A percentile compares a stretch with the other conserved stretches of the same genome.
These are phyloP conservation scores for Pythium sp. DNA, from an alignment of 352 stramenopile species.

Conservation along the genomic window DNA sequence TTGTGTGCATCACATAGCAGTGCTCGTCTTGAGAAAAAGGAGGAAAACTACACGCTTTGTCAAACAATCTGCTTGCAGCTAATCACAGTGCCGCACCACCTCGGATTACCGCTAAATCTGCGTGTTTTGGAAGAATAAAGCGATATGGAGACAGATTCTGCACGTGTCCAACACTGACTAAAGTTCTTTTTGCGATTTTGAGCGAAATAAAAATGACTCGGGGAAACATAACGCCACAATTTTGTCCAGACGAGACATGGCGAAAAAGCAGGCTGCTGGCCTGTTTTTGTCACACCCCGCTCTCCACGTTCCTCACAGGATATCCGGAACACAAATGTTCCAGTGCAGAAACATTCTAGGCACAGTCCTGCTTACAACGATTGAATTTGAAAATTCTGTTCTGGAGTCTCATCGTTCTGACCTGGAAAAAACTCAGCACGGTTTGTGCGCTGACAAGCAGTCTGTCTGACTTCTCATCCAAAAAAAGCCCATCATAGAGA, in stretches of 20 bases:
- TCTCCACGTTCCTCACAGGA: background rate
- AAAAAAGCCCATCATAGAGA: slow-evolving; percentile 4
- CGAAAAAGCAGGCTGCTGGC: background rate
- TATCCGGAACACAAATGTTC: background rate
- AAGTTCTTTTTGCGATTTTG: background rate
- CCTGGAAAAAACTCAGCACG: background rate
- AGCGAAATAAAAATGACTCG: background rate
- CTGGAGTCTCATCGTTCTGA: background rate
- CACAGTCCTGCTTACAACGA: too few species aligned
- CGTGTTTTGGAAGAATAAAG: background rate
- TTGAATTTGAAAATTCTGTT: background rate
- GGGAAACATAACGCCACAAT: background rate
- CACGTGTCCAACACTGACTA: background rate
- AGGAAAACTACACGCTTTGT: background rate
- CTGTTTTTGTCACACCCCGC: background rate
- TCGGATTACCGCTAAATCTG: background rate
- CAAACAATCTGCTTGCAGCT: background rate
- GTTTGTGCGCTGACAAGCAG: background rate
- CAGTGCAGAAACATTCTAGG: background rate
- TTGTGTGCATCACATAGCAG: background rate
- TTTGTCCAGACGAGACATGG: background rate
- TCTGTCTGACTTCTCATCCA: slow-evolving; percentile 6
- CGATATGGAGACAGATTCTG: background rate
- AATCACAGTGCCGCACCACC: background rate
- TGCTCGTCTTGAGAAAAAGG: background rate